A percentile compares a stretch with the other conserved stretches of the same genome.
phyloP scores from a whole-genome alignment of 1,284 basidiomycete species.

The Cutaneotrichosporon sp. region DNA sequence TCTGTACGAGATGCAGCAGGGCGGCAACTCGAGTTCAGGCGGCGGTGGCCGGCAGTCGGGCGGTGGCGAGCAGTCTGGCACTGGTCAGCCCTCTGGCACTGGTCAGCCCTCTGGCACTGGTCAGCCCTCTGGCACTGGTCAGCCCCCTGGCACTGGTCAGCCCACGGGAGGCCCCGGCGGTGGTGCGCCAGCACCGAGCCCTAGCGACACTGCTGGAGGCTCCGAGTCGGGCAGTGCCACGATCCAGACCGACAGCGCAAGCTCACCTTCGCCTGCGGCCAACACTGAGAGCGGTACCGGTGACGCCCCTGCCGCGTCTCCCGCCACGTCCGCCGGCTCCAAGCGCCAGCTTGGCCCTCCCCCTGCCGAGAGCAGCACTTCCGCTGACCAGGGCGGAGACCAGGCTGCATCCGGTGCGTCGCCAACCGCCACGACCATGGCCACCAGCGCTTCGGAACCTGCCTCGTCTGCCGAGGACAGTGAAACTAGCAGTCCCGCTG shows the following conservation, averaged over 20 bases:
- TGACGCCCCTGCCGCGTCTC: too few relatives aligned
- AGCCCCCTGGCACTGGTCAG: too few relatives aligned
- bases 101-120: too few relatives aligned
- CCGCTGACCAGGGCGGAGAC: not conserved
- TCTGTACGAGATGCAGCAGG: constrained; percentile 54
- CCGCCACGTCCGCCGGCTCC: too few relatives aligned
- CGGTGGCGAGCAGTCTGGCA: not conserved
- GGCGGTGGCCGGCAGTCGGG: not conserved
- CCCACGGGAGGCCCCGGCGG: not conserved
- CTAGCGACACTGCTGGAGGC: too few relatives aligned
- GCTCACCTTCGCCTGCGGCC: not conserved
- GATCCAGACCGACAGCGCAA: not conserved
- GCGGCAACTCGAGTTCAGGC: not conserved
- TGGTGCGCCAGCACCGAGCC: too few relatives aligned
- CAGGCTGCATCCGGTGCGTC: too few relatives aligned
- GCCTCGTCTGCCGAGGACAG: too few relatives aligned
- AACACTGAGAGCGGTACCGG: not conserved
- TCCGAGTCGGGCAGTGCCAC: too few relatives aligned
- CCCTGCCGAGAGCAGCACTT: not conserved
- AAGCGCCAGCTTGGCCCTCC: not conserved
- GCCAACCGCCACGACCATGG: not conserved
- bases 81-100: too few relatives aligned
- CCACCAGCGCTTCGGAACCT: not conserved
- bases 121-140: too few relatives aligned
- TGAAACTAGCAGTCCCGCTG: too few relatives aligned